Conservation (phyloP, 129 eudicot genomes). For the Lactuca saligna region DNA sequence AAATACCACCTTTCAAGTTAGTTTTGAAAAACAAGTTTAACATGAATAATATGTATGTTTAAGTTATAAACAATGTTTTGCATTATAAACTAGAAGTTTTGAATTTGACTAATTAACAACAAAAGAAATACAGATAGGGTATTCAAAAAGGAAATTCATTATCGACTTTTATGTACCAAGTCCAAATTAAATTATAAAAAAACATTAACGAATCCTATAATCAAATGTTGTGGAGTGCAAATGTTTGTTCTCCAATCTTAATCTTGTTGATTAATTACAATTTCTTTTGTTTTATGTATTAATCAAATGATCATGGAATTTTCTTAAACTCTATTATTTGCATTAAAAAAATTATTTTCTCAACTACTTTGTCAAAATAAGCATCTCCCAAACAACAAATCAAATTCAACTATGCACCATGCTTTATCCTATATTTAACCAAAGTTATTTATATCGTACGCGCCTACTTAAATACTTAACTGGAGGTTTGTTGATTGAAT, state of each 20-base stretch:
- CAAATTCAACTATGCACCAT: constrained; percentile 16
- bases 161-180: constrained; percentile 18
- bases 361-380: constrained; percentile 31
- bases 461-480: constrained; percentile 11
- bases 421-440: neutral
- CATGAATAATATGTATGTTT: no score
- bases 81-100: neutral
- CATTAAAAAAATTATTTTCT: neutral
- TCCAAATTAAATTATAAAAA: constrained; percentile 1
- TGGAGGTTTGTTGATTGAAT: neutral
- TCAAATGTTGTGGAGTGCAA: neutral
- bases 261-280: constrained; percentile 26
- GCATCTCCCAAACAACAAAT: constrained; percentile 11
- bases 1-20: no score
- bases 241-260: constrained; percentile 33
- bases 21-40: no score
- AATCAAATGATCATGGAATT: constrained; percentile 29
- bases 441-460: neutral
- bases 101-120: neutral
- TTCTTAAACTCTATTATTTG: constrained; percentile 32
- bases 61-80: neutral
- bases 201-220: neutral
- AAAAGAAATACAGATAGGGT: neutral
- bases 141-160: neutral
- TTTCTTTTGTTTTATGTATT: constrained; percentile 2